Conservation (phyloP, 2,329 filamentous ascomycete genomes). For the Basipetospora chlamydospora region DNA sequence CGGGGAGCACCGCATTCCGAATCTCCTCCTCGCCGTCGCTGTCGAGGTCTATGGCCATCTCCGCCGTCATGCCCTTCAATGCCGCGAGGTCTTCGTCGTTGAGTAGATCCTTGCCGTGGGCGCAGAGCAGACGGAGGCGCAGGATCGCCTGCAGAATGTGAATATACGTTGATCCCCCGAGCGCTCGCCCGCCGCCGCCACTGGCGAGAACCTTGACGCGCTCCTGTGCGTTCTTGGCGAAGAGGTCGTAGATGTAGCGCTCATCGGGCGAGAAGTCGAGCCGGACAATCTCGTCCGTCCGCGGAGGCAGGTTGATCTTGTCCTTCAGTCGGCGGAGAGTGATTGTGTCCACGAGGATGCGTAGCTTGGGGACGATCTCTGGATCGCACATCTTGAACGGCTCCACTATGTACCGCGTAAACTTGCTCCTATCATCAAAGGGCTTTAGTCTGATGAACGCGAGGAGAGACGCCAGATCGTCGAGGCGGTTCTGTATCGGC, state of each 20-base stretch:
- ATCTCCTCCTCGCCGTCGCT: slow-evolving; percentile 52
- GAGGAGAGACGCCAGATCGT: slow-evolving; percentile 76
- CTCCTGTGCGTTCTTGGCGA: slow-evolving; percentile 65
- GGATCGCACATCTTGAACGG: slow-evolving; percentile 82
- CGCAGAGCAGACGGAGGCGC: slow-evolving; percentile 77
- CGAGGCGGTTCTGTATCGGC: slow-evolving; percentile 83
- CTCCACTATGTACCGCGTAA: slow-evolving; percentile 63
- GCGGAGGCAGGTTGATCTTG: slow-evolving; percentile 66
- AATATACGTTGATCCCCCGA: slow-evolving; percentile 80
- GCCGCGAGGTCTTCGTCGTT: slow-evolving; percentile 69
- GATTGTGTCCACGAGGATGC: slow-evolving; percentile 84
- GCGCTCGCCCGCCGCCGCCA: slow-evolving; percentile 40
- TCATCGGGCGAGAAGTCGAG: slow-evolving; percentile 68
- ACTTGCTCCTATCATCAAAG: slow-evolving; percentile 65
- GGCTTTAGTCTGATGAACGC: slow-evolving; percentile 74
- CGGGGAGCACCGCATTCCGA: slow-evolving; percentile 40
- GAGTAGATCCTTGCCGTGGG: slow-evolving; percentile 84
- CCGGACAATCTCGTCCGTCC: slow-evolving; percentile 56
- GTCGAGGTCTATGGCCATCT: slow-evolving; percentile 79
- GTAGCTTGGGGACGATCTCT: slow-evolving; percentile 69
- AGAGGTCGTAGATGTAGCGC: slow-evolving; percentile 65
- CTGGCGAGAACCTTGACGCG: slow-evolving; percentile 62
- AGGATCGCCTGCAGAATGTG: slow-evolving; percentile 87
- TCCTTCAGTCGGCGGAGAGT: slow-evolving; percentile 86
- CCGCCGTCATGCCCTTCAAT: slow-evolving; percentile 66